Evolutionary conservation across 805 yeast species (phyloP).

Genomic region (Starmerella davenportii): DNA sequence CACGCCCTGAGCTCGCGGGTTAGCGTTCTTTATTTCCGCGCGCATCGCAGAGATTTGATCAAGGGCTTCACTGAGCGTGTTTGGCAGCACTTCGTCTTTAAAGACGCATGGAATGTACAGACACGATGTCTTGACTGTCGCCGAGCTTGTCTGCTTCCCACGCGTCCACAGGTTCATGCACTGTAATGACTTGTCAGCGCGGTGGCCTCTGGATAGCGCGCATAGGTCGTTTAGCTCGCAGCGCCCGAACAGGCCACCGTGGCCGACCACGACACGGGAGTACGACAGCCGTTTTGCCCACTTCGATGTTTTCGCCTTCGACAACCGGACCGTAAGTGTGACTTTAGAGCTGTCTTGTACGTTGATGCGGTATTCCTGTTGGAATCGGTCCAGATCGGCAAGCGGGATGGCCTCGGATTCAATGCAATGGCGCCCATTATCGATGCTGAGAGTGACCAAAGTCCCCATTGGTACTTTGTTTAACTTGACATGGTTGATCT

Average conservation of each 20-base stretch:
- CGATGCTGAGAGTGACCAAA: slow-evolving; percentile 34
- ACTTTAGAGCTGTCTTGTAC: slow-evolving; percentile 39
- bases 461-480: slow-evolving; percentile 24
- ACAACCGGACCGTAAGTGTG: slow-evolving; percentile 41
- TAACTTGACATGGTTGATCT: slow-evolving; percentile 27
- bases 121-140: slow-evolving; percentile 36
- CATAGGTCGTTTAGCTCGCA: slow-evolving; percentile 35
- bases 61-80: slow-evolving; percentile 33
- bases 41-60: slow-evolving; percentile 18
- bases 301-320: slow-evolving; percentile 9
- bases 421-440: slow-evolving; percentile 67
- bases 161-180: slow-evolving; percentile 10
- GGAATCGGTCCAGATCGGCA: slow-evolving; percentile 25
- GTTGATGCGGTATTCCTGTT: slow-evolving; percentile 60
- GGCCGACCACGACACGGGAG: slow-evolving; percentile 1
- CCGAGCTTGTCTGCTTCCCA: not conserved
- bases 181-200: slow-evolving; percentile 24
- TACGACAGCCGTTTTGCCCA: not conserved
- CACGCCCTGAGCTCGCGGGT: slow-evolving; percentile 36
- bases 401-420: slow-evolving; percentile 37
- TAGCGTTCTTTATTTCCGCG: slow-evolving; percentile 17
- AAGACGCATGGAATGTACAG: slow-evolving; percentile 41
- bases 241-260: slow-evolving; percentile 12
- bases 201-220: slow-evolving; percentile 31
- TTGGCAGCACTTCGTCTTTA: slow-evolving; percentile 34